A percentile compares a stretch with the other conserved stretches of the same genome.
Conservation (phyloP, 331 rosid species). For the Pyrus hybrid region DNA sequence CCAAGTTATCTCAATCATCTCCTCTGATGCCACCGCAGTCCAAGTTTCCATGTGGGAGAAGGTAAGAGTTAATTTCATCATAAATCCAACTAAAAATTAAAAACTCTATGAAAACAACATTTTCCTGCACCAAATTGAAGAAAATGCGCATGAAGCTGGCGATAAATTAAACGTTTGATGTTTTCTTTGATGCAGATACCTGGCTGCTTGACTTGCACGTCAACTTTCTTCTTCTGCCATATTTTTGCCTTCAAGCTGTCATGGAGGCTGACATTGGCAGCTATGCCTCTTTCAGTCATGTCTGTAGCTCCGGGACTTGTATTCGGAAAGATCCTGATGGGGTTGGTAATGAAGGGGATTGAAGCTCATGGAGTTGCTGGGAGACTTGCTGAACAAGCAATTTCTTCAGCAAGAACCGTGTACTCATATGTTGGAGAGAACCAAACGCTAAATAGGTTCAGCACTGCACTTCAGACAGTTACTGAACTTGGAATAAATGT, state of each 20-base stretch:
- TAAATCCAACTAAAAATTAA: background rate
- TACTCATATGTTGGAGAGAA: slow-evolving; percentile 76
- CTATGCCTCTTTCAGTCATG: slow-evolving; percentile 73
- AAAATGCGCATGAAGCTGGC: background rate
- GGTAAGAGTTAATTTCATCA: slow-evolving; percentile 29
- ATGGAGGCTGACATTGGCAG: slow-evolving; percentile 81
- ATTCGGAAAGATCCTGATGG: slow-evolving; percentile 72
- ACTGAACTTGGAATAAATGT: slow-evolving; percentile 61
- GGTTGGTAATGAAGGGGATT: slow-evolving; percentile 69
- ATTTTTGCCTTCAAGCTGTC: slow-evolving; percentile 69
- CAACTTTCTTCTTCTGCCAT: slow-evolving; percentile 82
- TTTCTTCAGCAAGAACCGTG: slow-evolving; percentile 77
- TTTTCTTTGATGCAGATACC: slow-evolving; percentile 54
- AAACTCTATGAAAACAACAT: background rate
- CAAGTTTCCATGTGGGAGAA: slow-evolving; percentile 77
- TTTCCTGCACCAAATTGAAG: background rate
- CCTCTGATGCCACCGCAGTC: slow-evolving; percentile 69
- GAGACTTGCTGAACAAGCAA: slow-evolving; percentile 80
- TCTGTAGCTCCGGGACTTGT: slow-evolving; percentile 66
- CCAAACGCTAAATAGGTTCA: slow-evolving; percentile 56
- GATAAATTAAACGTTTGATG: background rate
- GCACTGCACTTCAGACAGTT: slow-evolving; percentile 57
- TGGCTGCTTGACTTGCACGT: slow-evolving; percentile 61
- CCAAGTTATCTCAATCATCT: slow-evolving; percentile 73
- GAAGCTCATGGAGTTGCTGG: slow-evolving; percentile 82